A percentile compares a stretch with the other conserved stretches of the same genome.
These are phyloP conservation scores for Syzygium aromaticum DNA, from an alignment of 345 rosid genomes.

Conservation along the genomic window DNA sequence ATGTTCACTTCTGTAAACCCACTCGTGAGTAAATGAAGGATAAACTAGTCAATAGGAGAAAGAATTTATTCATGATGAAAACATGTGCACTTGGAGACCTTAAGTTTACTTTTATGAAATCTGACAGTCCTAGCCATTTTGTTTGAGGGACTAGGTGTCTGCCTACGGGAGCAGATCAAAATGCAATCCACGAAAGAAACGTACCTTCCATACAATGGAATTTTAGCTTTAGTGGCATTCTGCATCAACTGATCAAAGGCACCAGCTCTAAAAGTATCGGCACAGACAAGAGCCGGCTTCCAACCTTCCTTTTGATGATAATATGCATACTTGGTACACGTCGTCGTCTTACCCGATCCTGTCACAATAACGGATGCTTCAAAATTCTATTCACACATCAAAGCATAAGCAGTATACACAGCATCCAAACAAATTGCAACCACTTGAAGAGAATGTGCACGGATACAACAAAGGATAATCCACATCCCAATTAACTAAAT, in stretches of 20 bases:
- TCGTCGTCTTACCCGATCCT: slow-evolving; percentile 84
- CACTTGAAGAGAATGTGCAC: neutral
- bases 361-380: neutral
- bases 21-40: neutral
- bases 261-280: slow-evolving; percentile 90
- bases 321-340: slow-evolving; percentile 79
- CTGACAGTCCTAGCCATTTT: neutral
- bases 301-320: slow-evolving; percentile 85
- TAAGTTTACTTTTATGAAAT: neutral
- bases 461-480: neutral
- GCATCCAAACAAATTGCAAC: neutral
- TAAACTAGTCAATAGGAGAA: neutral
- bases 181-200: neutral
- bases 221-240: slow-evolving; percentile 81
- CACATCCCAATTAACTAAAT: neutral
- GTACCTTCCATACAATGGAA: slow-evolving; percentile 85
- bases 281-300: slow-evolving; percentile 85
- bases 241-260: slow-evolving; percentile 89
- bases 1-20: neutral
- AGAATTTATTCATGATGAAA: neutral
- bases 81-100: neutral
- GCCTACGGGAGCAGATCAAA: neutral
- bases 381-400: neutral
- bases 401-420: neutral
- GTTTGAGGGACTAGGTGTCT: neutral